Conservation (phyloP, 352 stramenopile species). For the Phytophthora pseudosyringae region DNA sequence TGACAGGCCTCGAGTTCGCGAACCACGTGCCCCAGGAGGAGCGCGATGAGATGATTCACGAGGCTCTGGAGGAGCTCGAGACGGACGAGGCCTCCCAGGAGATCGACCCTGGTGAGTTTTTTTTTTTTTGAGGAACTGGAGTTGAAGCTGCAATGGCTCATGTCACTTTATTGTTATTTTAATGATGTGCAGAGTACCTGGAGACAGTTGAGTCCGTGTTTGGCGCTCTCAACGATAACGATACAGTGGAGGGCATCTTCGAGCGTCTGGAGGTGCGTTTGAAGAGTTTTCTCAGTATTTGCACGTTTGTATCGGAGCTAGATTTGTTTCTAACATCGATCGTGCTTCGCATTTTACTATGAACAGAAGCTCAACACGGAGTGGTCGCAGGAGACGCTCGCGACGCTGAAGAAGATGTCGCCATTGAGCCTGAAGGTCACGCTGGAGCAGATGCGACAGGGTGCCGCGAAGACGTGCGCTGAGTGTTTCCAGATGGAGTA, state of each 20-base stretch:
- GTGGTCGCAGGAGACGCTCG: slow-evolving; percentile 84
- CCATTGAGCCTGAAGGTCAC: slow-evolving; percentile 96
- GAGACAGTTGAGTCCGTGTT: slow-evolving; percentile 81
- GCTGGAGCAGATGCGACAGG: slow-evolving; percentile 93
- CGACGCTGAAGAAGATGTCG: slow-evolving; percentile 90
- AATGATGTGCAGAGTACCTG: slow-evolving; percentile 55
- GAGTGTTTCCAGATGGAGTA: slow-evolving; percentile 97
- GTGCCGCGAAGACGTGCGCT: slow-evolving; percentile 76
- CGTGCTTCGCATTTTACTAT: slow-evolving; percentile 12
- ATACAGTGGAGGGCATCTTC: slow-evolving; percentile 80
- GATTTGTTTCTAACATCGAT: slow-evolving; percentile 10
- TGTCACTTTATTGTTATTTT: slow-evolving; percentile 28
- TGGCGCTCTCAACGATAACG: slow-evolving; percentile 73
- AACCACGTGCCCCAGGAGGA: slow-evolving; percentile 78
- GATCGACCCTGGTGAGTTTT: slow-evolving; percentile 57
- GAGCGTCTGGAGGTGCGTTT: slow-evolving; percentile 46
- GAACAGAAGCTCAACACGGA: slow-evolving; percentile 60
- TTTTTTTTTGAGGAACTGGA: neutral
- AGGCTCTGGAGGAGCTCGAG: slow-evolving; percentile 77
- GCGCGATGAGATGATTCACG: slow-evolving; percentile 87
- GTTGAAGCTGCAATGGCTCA: slow-evolving; percentile 3
- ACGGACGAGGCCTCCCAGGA: slow-evolving; percentile 87
- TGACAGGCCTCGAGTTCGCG: slow-evolving; percentile 83
- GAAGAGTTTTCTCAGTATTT: neutral
- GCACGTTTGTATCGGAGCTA: neutral